Conservation (phyloP, 2,329 filamentous ascomycete genomes). For the Ascomycota sp. region DNA sequence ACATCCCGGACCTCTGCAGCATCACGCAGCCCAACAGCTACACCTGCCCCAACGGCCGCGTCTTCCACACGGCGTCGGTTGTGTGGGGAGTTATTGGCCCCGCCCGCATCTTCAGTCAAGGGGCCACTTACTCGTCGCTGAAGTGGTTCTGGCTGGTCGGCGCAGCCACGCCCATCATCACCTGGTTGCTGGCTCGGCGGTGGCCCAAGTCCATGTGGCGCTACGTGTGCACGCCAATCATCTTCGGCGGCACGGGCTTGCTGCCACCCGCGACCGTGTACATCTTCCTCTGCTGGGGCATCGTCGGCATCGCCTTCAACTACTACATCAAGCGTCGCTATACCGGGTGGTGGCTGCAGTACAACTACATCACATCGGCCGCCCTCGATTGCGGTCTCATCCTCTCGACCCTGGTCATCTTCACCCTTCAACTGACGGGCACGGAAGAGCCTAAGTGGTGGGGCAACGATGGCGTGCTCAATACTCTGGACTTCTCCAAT, state of each 20-base stretch:
- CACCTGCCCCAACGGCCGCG: constrained; percentile 31
- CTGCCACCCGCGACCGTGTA: constrained; percentile 51
- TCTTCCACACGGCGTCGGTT: constrained; percentile 48
- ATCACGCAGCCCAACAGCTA: constrained; percentile 32
- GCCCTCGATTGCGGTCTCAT: constrained; percentile 50
- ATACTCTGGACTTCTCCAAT: constrained; percentile 24
- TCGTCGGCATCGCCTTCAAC: constrained; percentile 49
- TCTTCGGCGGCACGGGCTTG: constrained; percentile 42
- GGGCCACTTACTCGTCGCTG: constrained; percentile 39
- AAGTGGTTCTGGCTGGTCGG: constrained; percentile 57
- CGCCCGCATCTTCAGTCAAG: constrained; percentile 43
- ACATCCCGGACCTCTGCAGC: constrained; percentile 41
- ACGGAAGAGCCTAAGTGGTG: constrained; percentile 39
- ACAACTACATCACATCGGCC: constrained; percentile 57
- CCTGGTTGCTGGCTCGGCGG: constrained; percentile 39
- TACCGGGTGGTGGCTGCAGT: constrained; percentile 57
- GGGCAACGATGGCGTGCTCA: constrained; percentile 28
- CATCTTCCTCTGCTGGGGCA: constrained; percentile 51
- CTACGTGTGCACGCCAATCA: constrained; percentile 46
- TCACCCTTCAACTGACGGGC: constrained; percentile 42
- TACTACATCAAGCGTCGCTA: constrained; percentile 43
- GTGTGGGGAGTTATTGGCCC: constrained; percentile 60
- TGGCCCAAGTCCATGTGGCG: constrained; percentile 41
- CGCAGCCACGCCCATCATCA: constrained; percentile 37
- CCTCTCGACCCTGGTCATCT: constrained; percentile 46